A percentile compares a stretch with the other conserved stretches of the same genome.
phyloP scores from a whole-genome alignment of 148 eudicot genomes.

The Nepenthes mirabilis region DNA sequence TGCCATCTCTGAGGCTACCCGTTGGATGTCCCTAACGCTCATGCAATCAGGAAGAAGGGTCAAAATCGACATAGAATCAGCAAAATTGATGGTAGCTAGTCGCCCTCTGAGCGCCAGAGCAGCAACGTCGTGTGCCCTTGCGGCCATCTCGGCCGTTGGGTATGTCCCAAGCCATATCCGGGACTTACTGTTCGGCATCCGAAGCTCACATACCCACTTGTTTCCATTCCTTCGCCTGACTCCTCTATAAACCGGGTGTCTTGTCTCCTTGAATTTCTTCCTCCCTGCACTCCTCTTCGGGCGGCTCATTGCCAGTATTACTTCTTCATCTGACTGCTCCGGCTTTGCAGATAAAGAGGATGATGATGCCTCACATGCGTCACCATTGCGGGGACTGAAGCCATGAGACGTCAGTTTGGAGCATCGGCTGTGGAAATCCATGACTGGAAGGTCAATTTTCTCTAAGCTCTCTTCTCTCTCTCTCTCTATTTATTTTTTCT shows the following conservation, averaged over 20 bases:
- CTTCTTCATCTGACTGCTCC: background rate
- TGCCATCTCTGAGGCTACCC: slow-evolving; percentile 7
- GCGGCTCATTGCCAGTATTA: slow-evolving; percentile 4
- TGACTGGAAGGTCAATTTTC: too few relatives aligned
- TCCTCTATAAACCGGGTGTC: slow-evolving; percentile 19
- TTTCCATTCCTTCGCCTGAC: slow-evolving; percentile 7
- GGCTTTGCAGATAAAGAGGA: too few relatives aligned
- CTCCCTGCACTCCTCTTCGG: slow-evolving; percentile 9
- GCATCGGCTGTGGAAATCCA: too few relatives aligned
- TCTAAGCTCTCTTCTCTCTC: too few relatives aligned
- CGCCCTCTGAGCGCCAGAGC: slow-evolving; percentile 19
- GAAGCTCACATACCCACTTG: slow-evolving; percentile 20
- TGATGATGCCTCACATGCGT: too few relatives aligned
- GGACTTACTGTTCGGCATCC: slow-evolving; percentile 7
- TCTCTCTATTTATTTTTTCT: too few relatives aligned
- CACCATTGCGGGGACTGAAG: too few relatives aligned
- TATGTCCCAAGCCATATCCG: slow-evolving; percentile 15
- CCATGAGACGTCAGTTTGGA: too few relatives aligned
- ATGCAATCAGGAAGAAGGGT: background rate
- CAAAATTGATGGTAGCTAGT: slow-evolving; percentile 6
- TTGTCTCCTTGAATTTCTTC: slow-evolving; percentile 12
- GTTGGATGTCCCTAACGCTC: slow-evolving; percentile 6
- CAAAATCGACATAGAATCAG: slow-evolving; percentile 5
- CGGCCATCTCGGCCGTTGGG: slow-evolving; percentile 26
- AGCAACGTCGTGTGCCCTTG: slow-evolving; percentile 33